Conservation (phyloP, 345 rosid genomes). For the Camelina sativa region DNA sequence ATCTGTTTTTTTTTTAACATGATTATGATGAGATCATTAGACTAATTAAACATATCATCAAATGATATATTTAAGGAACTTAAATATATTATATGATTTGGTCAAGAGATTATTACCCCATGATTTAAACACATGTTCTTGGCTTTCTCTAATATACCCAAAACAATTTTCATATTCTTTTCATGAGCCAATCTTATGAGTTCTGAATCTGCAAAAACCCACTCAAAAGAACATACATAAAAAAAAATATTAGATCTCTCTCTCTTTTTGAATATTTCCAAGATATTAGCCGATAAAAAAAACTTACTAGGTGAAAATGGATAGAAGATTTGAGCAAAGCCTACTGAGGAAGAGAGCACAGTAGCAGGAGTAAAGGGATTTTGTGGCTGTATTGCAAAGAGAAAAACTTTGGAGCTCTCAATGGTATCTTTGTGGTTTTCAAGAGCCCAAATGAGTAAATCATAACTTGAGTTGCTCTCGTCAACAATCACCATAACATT, state of each 20-base stretch:
- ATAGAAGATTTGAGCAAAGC: slow-evolving; percentile 44
- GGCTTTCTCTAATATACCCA: slow-evolving; percentile 58
- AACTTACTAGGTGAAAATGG: slow-evolving; percentile 45
- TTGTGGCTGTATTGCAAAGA: slow-evolving; percentile 50
- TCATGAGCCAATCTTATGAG: slow-evolving; percentile 35
- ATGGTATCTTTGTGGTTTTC: slow-evolving; percentile 49
- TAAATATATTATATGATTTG: background rate
- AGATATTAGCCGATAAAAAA: background rate
- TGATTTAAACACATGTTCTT: slow-evolving; percentile 48
- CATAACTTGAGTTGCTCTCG: slow-evolving; percentile 52
- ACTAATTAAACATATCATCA: too few relatives aligned
- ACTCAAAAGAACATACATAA: slow-evolving; percentile 2
- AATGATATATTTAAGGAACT: too few relatives aligned
- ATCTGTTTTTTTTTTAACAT: slow-evolving; percentile 41
- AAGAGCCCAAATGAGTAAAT: slow-evolving; percentile 57
- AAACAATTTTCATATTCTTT: slow-evolving; percentile 41
- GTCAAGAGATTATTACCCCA: slow-evolving; percentile 46
- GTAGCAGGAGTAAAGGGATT: background rate
- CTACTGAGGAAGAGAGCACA: slow-evolving; percentile 34
- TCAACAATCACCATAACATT: slow-evolving; percentile 64
- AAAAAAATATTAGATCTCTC: background rate
- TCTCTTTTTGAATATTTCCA: background rate
- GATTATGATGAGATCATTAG: background rate
- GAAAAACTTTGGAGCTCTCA: slow-evolving; percentile 37
- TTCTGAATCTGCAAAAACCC: slow-evolving; percentile 39